phyloP scores from a whole-genome alignment of 2,329 filamentous ascomycete species.

The Corynespora cassiicola region DNA sequence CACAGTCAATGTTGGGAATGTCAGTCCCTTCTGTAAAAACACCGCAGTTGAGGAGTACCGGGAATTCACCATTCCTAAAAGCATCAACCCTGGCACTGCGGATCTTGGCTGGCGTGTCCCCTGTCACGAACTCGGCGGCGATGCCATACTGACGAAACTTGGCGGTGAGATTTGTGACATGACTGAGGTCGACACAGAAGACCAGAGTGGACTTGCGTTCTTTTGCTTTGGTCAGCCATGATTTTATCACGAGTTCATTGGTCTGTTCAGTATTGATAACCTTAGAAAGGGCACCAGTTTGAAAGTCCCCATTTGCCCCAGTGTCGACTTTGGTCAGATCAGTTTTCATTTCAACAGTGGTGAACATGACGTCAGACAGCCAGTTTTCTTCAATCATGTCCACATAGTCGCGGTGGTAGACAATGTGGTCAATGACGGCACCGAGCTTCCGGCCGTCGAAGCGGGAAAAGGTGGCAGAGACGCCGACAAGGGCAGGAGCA shows the following conservation, averaged over 20 bases:
- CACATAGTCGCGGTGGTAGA: slow-evolving; percentile 87
- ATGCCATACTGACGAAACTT: slow-evolving; percentile 79
- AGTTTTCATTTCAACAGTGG: slow-evolving; percentile 83
- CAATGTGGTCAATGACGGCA: slow-evolving; percentile 89
- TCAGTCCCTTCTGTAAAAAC: slow-evolving; percentile 98
- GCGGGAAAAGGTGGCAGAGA: slow-evolving; percentile 81
- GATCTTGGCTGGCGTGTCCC: slow-evolving; percentile 73
- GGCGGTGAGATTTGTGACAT: slow-evolving; percentile 76
- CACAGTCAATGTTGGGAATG: slow-evolving; percentile 95
- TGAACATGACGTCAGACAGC: slow-evolving; percentile 92
- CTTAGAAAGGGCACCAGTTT: slow-evolving; percentile 74
- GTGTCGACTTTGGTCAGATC: slow-evolving; percentile 76
- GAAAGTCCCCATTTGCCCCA: slow-evolving; percentile 77
- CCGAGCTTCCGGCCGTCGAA: slow-evolving; percentile 86
- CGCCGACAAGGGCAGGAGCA: slow-evolving; percentile 73
- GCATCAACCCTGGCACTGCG: slow-evolving; percentile 74
- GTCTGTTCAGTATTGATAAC: slow-evolving; percentile 82
- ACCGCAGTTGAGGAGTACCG: slow-evolving; percentile 91
- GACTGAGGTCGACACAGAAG: slow-evolving; percentile 90
- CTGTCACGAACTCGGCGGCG: slow-evolving; percentile 86
- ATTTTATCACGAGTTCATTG: slow-evolving; percentile 84
- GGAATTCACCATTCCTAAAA: slow-evolving; percentile 79
- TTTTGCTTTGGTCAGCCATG: slow-evolving; percentile 80
- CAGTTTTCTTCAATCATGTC: slow-evolving; percentile 89
- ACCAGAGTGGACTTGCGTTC: slow-evolving; percentile 84